These are phyloP conservation scores for Mimosa pudica DNA, from an alignment of 306 rosid species.

Conservation along the genomic window DNA sequence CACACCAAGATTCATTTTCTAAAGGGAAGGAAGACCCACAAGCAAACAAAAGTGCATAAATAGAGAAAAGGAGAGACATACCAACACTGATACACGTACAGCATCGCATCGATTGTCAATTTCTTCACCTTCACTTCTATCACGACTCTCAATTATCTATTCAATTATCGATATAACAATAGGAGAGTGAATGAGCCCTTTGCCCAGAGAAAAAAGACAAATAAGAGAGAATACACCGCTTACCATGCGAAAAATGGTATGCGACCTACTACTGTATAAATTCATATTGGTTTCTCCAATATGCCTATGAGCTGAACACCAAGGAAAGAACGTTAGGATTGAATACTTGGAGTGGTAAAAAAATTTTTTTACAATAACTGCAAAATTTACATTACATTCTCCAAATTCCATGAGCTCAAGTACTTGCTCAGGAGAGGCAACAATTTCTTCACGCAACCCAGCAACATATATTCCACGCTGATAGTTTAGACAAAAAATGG, in stretches of 20 bases:
- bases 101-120: constrained; percentile 70
- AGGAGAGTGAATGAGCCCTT: constrained; percentile 17
- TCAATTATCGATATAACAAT: constrained; percentile 28
- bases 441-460: constrained; percentile 93
- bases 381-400: constrained; percentile 61
- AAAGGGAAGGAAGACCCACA: constrained; percentile 24
- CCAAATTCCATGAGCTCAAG: constrained; percentile 82
- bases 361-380: constrained; percentile 2
- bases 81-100: constrained; percentile 95
- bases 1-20: constrained; percentile 13
- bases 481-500: constrained; percentile 34
- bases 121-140: constrained; percentile 70
- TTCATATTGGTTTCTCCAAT: constrained; percentile 99
- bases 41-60: background rate
- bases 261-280: constrained; percentile 90
- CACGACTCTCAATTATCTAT: constrained; percentile 92
- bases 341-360: background rate
- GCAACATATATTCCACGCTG: constrained; percentile 98
- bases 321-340: constrained; percentile 2
- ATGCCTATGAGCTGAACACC: constrained; percentile 86
- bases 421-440: constrained; percentile 90
- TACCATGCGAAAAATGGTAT: constrained; percentile 99
- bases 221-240: constrained; percentile 25
- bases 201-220: background rate
- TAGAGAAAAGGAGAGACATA: constrained; percentile 38